Evolutionary conservation across 108 stramenopile genomes (phyloP), one percentile per base, ranked within the genome.

Genomic region (Schizochytrium sp.): DNA sequence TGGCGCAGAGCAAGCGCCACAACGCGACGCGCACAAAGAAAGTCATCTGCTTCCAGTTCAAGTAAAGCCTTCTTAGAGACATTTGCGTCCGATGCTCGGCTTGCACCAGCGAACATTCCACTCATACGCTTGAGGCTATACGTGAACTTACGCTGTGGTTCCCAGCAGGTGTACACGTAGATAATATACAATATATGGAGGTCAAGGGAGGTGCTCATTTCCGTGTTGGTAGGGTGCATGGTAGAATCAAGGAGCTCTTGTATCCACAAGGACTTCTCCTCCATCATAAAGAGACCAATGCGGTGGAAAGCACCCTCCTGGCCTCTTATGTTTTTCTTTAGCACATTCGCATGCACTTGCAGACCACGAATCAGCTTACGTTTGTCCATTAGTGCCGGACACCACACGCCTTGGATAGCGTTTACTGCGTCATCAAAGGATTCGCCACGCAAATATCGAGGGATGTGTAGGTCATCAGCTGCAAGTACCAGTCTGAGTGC

Each of bases 1-100:
- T 69, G 64, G 15, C 64, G 64, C 64, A 69, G 64, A 38, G 64
- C 64, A 38, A 69, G 64, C 12, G 64, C 64, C 3, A 69, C 64
- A 8, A 69, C 44, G 64, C 64, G 64, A 15, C 64, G 64, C 3
- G 64, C 64, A 38, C 64, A 69, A 8, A 38, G 64, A 44, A 44
- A 69, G 64, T 69, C 64, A 44, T 69, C 64, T 38, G 64, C 64
- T 44, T 69, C 64, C 42, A 69, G 64, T 44, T 8, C 64, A 44
- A 3, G 64, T 15, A 69, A 38, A 3, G 64, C 64, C 42, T 44
- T 38, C 28, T 69, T 69, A 8, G 64, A 69, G 28, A 69, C 64
- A 15, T 69, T 69, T 38, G 44, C 42, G 42, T 69, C 64, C 42
- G 42, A 44, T 7, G 40, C 64, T 44, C 44, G 40, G 64, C 28